These are phyloP conservation scores for Umbelopsis sp. DNA, from an alignment of 192 early-diverging fungal species.

Conservation along the genomic window DNA sequence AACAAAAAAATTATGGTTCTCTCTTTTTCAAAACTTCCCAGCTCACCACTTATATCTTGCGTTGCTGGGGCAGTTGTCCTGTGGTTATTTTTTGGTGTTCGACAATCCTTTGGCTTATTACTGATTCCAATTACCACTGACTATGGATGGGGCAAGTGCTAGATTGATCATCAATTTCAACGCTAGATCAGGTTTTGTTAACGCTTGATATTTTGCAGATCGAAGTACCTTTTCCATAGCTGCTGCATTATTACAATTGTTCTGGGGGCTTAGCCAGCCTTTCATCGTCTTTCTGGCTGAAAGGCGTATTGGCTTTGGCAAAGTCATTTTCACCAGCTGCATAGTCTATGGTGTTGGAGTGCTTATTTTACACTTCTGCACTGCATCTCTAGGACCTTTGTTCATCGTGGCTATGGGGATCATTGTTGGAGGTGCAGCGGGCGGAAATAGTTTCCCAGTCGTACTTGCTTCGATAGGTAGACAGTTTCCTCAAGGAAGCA, in stretches of 20 bases:
- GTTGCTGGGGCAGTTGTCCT: constrained; percentile 33
- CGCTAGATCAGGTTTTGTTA: background rate
- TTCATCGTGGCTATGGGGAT: constrained; percentile 37
- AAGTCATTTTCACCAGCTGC: constrained; percentile 16
- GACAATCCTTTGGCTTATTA: constrained; percentile 39
- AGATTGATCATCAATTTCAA: too few species aligned
- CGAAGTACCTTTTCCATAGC: constrained; percentile 36
- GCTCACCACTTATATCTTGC: constrained; percentile 20
- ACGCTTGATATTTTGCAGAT: background rate
- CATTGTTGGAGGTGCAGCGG: constrained; percentile 33
- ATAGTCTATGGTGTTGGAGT: constrained; percentile 20
- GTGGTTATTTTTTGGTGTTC: constrained; percentile 36
- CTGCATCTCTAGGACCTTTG: background rate
- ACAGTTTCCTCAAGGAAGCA: constrained; percentile 26
- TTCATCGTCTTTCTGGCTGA: constrained; percentile 36
- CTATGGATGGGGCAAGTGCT: constrained; percentile 26
- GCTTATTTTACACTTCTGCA: constrained; percentile 23
- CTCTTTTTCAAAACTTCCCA: background rate
- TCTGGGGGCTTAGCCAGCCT: constrained; percentile 34
- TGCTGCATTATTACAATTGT: constrained; percentile 33
- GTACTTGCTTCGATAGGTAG: constrained; percentile 34
- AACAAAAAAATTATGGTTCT: background rate
- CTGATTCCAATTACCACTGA: constrained; percentile 32
- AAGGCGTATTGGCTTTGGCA: constrained; percentile 24
- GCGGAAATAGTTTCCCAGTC: constrained; percentile 39